These are phyloP conservation scores for Irpex rosettiformis DNA, from an alignment of 1,284 basidiomycete genomes.

Conservation along the genomic window DNA sequence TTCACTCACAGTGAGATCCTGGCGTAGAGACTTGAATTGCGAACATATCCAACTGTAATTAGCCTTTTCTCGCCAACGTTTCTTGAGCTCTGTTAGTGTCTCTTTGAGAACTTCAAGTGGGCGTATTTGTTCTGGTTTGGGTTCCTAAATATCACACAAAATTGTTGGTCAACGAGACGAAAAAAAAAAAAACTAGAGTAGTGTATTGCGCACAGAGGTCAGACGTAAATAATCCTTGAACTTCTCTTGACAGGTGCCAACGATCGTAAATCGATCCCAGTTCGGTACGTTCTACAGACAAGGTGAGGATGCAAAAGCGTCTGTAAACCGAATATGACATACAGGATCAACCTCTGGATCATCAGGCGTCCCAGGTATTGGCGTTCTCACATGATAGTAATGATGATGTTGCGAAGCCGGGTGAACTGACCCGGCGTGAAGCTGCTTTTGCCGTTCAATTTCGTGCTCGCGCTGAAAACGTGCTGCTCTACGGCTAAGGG, in stretches of 20 bases:
- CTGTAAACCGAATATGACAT: constrained; percentile 26
- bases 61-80: constrained; percentile 81
- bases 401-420: not conserved
- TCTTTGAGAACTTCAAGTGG: constrained; percentile 83
- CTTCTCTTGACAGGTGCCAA: constrained; percentile 83
- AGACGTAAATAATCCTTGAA: constrained; percentile 97
- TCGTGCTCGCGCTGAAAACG: constrained; percentile 82
- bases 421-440: constrained; percentile 33
- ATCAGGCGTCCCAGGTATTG: constrained; percentile 45
- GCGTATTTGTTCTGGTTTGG: constrained; percentile 91
- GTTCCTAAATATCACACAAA: constrained; percentile 74
- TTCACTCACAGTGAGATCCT: constrained; percentile 89
- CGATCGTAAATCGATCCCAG: constrained; percentile 96
- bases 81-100: constrained; percentile 86
- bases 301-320: constrained; percentile 10
- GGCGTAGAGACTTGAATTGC: constrained; percentile 96
- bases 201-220: constrained; percentile 68
- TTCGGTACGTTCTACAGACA: constrained; percentile 82
- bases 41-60: constrained; percentile 95
- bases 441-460: constrained; percentile 65
- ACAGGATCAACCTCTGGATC: constrained; percentile 72
- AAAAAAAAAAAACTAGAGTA: not conserved
- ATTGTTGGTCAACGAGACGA: no score
- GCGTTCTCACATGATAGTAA: constrained; percentile 45
- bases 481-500: constrained; percentile 67